Evolutionary conservation across 148 eudicot genomes (phyloP).

Genomic region (Rhododendron ferrugineum): DNA sequence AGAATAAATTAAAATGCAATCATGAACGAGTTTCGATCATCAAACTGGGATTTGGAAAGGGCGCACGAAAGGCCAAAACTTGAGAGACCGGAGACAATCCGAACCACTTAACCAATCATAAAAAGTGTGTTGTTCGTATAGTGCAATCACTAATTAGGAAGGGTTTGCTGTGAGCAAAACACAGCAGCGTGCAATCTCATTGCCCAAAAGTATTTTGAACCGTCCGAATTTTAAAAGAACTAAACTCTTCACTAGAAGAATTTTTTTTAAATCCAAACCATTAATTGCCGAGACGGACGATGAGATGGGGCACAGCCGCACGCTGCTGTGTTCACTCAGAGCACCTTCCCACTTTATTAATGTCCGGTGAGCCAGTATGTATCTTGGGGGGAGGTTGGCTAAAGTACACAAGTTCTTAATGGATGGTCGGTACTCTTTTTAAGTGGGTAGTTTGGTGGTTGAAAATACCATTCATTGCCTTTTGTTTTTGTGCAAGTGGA

Average conservation of each 20-base stretch:
- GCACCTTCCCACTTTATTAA: too few species aligned
- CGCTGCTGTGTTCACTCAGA: too few species aligned
- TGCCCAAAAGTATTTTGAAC: too few species aligned
- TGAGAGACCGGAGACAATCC: too few species aligned
- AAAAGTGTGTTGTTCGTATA: background rate
- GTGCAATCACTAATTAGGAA: background rate
- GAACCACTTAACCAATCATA: background rate
- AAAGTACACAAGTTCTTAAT: conserved; percentile 2
- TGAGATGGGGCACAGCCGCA: too few species aligned
- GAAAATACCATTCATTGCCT: conserved; percentile 5
- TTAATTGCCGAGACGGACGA: too few species aligned
- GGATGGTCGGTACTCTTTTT: conserved; percentile 9
- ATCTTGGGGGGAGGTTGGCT: background rate
- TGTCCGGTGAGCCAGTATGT: background rate
- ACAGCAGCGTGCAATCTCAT: too few species aligned
- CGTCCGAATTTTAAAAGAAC: too few species aligned
- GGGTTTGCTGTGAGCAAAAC: too few species aligned
- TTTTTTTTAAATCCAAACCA: too few species aligned
- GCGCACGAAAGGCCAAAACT: background rate
- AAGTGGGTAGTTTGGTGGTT: conserved; percentile 15
- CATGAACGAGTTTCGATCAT: background rate
- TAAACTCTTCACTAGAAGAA: too few species aligned
- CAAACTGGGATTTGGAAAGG: too few species aligned
- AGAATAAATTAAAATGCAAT: background rate
- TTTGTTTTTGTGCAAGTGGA: background rate